Base-by-base conservation (phyloP, 345 rosid genomes). In the Pelargonium nanum region DNA sequence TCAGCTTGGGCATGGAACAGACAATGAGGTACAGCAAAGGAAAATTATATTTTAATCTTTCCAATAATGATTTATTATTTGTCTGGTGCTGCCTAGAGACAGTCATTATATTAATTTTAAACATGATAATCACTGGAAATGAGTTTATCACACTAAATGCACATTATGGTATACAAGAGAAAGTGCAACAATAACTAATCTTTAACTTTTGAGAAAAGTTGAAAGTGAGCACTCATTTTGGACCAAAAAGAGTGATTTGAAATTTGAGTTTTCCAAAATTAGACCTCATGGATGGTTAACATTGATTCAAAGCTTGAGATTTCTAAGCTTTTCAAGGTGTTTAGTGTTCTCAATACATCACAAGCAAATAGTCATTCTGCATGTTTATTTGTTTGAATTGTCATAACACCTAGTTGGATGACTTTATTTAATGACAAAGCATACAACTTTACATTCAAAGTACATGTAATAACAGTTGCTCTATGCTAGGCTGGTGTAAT, bases 1-100 rank as follows among this genome's bases (percentile, higher is more conserved):
- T 63, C 99, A 94, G 69, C 97, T 94, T 78, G 99, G 99, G 57
- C 99, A 94, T 77, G 97, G 99, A 67, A 94, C 97, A 8, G 97
- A 90, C 69, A 90, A 94, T 65, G 97, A 90, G 96, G 97, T 88
- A 71, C 26, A 54, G 59, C 65, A 55, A 30, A 34, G 22, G 45
- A 58, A 24, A 19, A 4, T 30, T 21, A 5, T 53, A 17, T 30
- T 3, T 55, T 22, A 4, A 20, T 19, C 21, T 60, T 30, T 30
- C 20, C 25, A 20, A 52, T 52, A 10, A 9, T 13, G 55, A n/a
- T 22, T 52, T 5, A 52, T 52, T n/a, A 53, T 53, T 20, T 40
- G 9, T 40, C 48, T 40, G 9, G 13, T 40, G 48, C 48, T 40
- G 9, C 16, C 48, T 40, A 2, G 48, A 40, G 1, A 2, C 16